Evolutionary conservation across 1,139 yeast genomes (phyloP), one percentile per base, ranked within the genome.

Genomic region (Yamadazyma dendronema): DNA sequence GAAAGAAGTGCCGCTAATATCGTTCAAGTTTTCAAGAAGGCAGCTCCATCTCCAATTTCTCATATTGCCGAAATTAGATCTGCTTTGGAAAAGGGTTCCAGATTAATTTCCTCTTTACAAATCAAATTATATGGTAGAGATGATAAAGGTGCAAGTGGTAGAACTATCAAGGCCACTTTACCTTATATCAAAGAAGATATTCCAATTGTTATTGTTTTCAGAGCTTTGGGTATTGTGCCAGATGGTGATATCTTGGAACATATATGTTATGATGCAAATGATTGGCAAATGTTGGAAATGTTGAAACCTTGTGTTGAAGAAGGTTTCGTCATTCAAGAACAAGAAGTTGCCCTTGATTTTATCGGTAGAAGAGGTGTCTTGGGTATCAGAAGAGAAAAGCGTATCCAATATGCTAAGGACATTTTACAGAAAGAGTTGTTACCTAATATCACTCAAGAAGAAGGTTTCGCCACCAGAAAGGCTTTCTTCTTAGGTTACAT

Each of bases 201-300:
- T 45, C 98, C 98, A 26, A 90, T 92, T 53, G 96, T 92, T 24
- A 84, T 92, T 57, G 97, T 94, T 14, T 92, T 92, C 66, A 79
- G 98, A 72, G 99, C 99, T 13, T 74, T 94, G 47, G 99, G 99
- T 51, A 94, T 92, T 39, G 97, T 94, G 17, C 97, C 97, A 17
- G 99, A 92, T 71, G 97, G 98, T 61, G 99, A 94, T 69, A 94
- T 92, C 55, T 72, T 94, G 53, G 97, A 92, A 64, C 98, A 92
- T 62, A 92, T 92, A 42, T 94, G 98, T 69, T 94, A 90, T 61
- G 99, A 92, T 63, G 90, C 90, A 41, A 86, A 84, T 51, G 99
- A 92, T 69, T 90, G 97, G 96, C 98, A 92, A 67, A 94, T 94
- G 98, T 77, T 92, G 65, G 99, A 94, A 67, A 88, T 92, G 95